Percentiles rank a stretch among this genome's conserved stretches.
phyloP scores from a whole-genome alignment of 2,329 filamentous ascomycete genomes.

The Penicillium sp. region DNA sequence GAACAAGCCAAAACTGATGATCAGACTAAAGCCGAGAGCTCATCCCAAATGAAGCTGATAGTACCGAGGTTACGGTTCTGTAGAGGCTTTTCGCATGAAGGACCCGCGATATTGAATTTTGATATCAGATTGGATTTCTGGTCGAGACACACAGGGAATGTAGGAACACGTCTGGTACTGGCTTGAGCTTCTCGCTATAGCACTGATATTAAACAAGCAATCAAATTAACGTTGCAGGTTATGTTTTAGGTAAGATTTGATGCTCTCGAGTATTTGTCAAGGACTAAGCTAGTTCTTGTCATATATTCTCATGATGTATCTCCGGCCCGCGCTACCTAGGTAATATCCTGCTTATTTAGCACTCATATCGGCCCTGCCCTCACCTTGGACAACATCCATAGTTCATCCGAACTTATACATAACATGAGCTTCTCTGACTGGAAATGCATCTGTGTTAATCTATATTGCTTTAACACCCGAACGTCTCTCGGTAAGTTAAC shows the following conservation, averaged over 20 bases:
- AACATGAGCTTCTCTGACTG: not conserved
- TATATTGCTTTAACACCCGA: not conserved
- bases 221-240: not conserved
- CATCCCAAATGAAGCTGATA: not conserved
- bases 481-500: not conserved
- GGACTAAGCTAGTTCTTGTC: not conserved
- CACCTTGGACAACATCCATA: not conserved
- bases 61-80: not conserved
- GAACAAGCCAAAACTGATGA: conserved; percentile 9
- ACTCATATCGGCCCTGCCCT: not conserved
- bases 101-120: not conserved
- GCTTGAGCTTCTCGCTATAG: not conserved
- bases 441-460: too few relatives aligned
- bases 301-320: not conserved
- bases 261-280: not conserved
- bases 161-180: too few relatives aligned
- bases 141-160: not conserved
- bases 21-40: conserved; percentile 3
- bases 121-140: not conserved
- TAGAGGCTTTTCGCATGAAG: not conserved
- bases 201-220: not conserved
- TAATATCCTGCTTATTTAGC: not conserved
- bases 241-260: not conserved
- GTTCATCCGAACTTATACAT: not conserved
- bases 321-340: too few relatives aligned